Percentiles rank a stretch among this genome's conserved stretches.
phyloP scores from a whole-genome alignment of 2,329 filamentous ascomycete species.

The Amauroascus verrucosus region DNA sequence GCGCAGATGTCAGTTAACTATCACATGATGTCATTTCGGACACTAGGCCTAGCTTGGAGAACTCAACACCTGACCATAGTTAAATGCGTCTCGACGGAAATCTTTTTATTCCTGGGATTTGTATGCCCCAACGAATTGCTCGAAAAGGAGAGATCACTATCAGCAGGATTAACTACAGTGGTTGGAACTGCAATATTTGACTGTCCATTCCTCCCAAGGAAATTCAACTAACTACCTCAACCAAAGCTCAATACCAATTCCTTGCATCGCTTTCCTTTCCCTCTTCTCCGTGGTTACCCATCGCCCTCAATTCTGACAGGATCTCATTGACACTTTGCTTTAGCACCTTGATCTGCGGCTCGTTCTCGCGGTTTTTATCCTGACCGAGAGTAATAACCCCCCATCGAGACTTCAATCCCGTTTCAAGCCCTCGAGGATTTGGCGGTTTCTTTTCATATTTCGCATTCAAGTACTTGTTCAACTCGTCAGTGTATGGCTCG shows the following conservation, averaged over 20 bases:
- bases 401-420: background rate
- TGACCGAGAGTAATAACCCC: background rate
- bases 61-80: no score
- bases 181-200: no score
- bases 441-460: background rate
- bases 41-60: background rate
- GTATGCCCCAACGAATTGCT: no score
- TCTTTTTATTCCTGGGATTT: no score
- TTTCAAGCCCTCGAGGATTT: background rate
- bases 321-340: background rate
- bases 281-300: background rate
- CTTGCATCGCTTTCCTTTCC: background rate
- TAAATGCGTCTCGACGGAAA: no score
- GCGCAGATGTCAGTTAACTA: background rate
- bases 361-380: background rate
- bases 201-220: no score
- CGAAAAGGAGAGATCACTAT: no score
- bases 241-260: background rate
- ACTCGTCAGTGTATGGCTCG: conserved; percentile 2
- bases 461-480: conserved; percentile 5
- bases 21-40: background rate
- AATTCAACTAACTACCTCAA: no score
- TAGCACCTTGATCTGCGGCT: background rate
- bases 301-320: background rate
- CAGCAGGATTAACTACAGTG: no score